Evolutionary conservation across 805 yeast genomes (phyloP), one percentile per base, ranked within the genome.

Genomic region (Cyberlindnera galapagoensis): DNA sequence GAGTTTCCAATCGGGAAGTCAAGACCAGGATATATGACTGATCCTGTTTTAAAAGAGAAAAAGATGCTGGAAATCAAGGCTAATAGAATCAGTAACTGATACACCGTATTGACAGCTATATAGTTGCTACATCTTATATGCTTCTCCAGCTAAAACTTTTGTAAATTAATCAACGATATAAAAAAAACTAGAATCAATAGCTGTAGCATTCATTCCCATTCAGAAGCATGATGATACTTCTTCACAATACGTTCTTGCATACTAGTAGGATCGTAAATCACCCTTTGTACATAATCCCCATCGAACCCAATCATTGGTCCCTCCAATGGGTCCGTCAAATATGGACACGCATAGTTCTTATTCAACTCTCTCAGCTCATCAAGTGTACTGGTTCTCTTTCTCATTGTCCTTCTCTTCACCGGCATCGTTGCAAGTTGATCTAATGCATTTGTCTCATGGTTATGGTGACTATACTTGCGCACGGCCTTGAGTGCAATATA

Each of bases 401-500:
- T 45, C 30, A 47, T 29, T 1, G 35, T 12, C 10, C 30, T 20
- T 11, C 24, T n/a, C 8, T 17, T 16, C 7, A 12, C 10, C 12
- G 12, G 13, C 4, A n/a, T 9, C 19, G 25, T 14, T 17, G 15
- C 17, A 6, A 18, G n/a, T 9, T 9, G 9, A 8, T 11, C 17
- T 6, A 22, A 14, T 3, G 28, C 26, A 12, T 15, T 23, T 9
- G 22, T 17, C 11, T 26, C 33, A 12, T 24, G 34, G 26, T 28
- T 24, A 15, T 26, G 11, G 9, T 22, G 22, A 15, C 30, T 22
- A 16, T 20, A 32, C 13, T 33, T 37, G 30, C 36, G 39, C 7
- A 86, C 77, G 1, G 97, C 82, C 36, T 94, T 71, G 40, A 90
- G 64, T 0, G 97, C 97, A 47, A 90, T 90, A 55, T 81, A 92